phyloP scores from a whole-genome alignment of 768 basidiomycete genomes.

The Podaxis rugospora region DNA sequence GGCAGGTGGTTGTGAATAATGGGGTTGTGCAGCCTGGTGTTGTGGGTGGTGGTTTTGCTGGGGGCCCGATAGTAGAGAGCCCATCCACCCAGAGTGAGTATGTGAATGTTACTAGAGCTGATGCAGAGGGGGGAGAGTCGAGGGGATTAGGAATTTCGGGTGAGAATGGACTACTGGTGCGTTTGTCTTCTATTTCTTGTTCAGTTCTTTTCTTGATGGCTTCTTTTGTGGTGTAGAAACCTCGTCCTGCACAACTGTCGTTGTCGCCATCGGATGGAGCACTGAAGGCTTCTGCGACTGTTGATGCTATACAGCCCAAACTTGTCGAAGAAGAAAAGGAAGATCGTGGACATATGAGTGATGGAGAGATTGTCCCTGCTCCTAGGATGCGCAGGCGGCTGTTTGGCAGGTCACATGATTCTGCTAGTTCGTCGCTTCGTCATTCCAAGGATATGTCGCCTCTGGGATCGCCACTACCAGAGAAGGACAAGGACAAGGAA shows the following conservation, averaged over 20 bases:
- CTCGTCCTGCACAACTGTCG: slow-evolving; percentile 45
- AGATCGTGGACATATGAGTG: slow-evolving; percentile 52
- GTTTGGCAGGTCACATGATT: slow-evolving; percentile 61
- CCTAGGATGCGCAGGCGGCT: slow-evolving; percentile 44
- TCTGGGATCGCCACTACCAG: not conserved
- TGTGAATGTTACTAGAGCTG: not conserved
- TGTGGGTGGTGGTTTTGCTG: not conserved
- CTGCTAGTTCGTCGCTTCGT: slow-evolving; percentile 22
- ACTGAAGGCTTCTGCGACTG: slow-evolving; percentile 38
- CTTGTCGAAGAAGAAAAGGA: slow-evolving; percentile 42
- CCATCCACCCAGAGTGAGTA: not conserved
- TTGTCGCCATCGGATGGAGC: slow-evolving; percentile 63
- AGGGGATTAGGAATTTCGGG: slow-evolving; percentile 2
- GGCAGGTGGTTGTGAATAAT: not conserved
- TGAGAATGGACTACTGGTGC: slow-evolving; percentile 10
- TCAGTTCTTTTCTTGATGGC: not conserved
- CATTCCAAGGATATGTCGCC: slow-evolving; percentile 16
- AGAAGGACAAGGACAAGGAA: slow-evolving; percentile 24
- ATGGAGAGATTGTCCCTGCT: slow-evolving; percentile 46
- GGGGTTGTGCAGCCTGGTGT: not conserved
- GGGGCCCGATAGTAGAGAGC: not conserved
- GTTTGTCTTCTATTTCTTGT: slow-evolving; percentile 2
- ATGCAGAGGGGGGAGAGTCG: not conserved
- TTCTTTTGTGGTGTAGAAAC: slow-evolving; percentile 24
- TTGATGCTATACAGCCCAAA: slow-evolving; percentile 19